Base-by-base conservation (phyloP, 2,329 filamentous ascomycete genomes). In the Blastomyces gilchristii region DNA sequence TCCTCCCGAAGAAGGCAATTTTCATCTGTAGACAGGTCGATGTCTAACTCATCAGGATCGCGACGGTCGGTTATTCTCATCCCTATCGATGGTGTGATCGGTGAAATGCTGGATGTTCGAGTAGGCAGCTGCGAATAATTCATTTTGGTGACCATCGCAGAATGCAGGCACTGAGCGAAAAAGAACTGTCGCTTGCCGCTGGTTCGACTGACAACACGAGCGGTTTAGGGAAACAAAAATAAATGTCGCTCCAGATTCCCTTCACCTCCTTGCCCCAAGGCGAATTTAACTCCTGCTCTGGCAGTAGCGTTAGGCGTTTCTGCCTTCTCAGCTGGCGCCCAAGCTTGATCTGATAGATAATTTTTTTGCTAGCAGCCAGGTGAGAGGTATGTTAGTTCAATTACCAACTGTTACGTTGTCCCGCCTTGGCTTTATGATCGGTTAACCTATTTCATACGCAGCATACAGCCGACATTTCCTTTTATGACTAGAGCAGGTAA, bases 1-100 rank as follows among this genome's bases (percentile, higher is more conserved):
- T 67, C 66, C 0, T 66, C 65, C 37, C 57, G 62, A 49, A 67
- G 49, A 22, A 67, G 61, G n/a, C 39, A 62, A 25, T 67, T 67
- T 28, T 66, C 63, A 18, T 59, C 63, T 37, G 31, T 22, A 22
- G 65, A 65, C 1, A 67, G 61, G 45, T 67, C 66, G 31, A 67
- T 66, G 31, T 45, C 57, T 18, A 56, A 61, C 7, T 12, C 39
- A 28, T 63, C 62, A 56, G 50, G 47, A 34, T 18, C 47, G 31
- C 18, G 7, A 9, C 31, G 12, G 8, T 54, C 49, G 16, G 25
- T 53, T 54, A 12, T 45, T 43, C 39, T 54, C 18, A 28, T 25
- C 2, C 7, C 31, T 11, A 43, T 54, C 8, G 50, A 54, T n/a
- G 59, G 31, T 7, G 37, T 14, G 39, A 61, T 54, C 3, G 59